Conservation (phyloP, 2,329 filamentous ascomycete genomes). For the Escovopsis sp. region DNA sequence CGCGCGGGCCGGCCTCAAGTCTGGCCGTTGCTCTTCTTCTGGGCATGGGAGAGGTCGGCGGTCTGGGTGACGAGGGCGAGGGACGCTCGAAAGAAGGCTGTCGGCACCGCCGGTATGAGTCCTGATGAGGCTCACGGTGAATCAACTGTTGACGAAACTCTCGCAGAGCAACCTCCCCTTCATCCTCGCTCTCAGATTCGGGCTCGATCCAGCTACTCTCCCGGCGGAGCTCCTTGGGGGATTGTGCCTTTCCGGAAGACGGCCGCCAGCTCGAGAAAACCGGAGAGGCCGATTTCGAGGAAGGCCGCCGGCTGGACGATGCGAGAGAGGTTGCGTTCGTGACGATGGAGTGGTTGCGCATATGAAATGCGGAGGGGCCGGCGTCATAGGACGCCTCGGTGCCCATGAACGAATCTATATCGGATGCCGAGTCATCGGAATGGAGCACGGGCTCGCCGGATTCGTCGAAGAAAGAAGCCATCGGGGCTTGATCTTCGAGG, state of each 20-base stretch:
- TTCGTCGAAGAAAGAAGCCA: constrained; percentile 19
- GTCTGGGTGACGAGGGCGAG: constrained; percentile 15
- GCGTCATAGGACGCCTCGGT: constrained; percentile 17
- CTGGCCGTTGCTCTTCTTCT: too few relatives aligned
- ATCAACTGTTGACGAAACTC: neutral
- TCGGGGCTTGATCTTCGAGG: constrained; percentile 22
- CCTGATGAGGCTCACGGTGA: neutral
- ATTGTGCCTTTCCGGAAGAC: neutral
- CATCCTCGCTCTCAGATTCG: constrained; percentile 19
- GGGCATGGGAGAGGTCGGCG: constrained; percentile 14
- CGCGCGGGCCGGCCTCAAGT: constrained; percentile 5
- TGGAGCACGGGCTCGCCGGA: constrained; percentile 5
- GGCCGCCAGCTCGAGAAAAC: neutral
- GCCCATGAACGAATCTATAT: constrained; percentile 17
- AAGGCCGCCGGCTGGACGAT: constrained; percentile 14
- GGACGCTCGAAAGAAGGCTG: neutral
- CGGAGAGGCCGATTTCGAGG: constrained; percentile 9
- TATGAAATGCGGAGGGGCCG: constrained; percentile 17
- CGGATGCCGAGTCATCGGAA: constrained; percentile 15
- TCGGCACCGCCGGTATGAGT: too few relatives aligned
- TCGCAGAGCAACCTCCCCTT: constrained; percentile 4
- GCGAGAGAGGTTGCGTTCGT: constrained; percentile 22
- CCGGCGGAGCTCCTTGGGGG: constrained; percentile 6
- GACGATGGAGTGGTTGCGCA: constrained; percentile 19
- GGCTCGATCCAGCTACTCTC: constrained; percentile 23